Evolutionary conservation across 345 rosid genomes (phyloP), one percentile per base, ranked within the genome.

Genomic region (Hirschfeldia incana): DNA sequence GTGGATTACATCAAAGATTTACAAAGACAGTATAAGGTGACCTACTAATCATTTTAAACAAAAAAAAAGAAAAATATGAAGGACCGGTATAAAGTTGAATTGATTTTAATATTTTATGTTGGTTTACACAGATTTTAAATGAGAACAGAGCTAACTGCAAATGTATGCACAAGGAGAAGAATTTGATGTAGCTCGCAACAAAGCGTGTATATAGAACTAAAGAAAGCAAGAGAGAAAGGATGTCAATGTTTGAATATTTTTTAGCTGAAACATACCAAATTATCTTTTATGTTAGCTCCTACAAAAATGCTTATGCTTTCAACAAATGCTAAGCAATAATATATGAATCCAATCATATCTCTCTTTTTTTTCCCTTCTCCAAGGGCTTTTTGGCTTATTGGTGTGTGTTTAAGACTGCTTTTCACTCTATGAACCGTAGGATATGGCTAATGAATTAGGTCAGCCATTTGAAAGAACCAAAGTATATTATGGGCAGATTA

Each of bases 1-100:
- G 99, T 95, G 39, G 97, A 88, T 37, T 95, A 95, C 91, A 93
- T 95, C 76, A 95, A 95, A 83, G 94, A 93, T 67, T 93, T 95
- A 68, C 99, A 95, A 83, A 86, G 79, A 76, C 93, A 90, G 76
- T 91, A 87, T 81, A 85, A 89, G 97, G 99, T 90, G 82, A 46
- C 26, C 16, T 46, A 42, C 9, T 69, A 8, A 76, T 65, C 64
- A 53, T 29, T 75, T 27, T 74, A 49, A 30, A 27, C 30, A 11
- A 28, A 60, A 60, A 33, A 53, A 26, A 37, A 46, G 42, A 33
- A 51, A 26, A 39, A n/a, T 37, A 0, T 8, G 0, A 2, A 26
- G n/a, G 28, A 16, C 30, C 1, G 1, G 27, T 67, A 8, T 42
- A 69, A 5, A 42, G 2, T 61, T 76, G 49, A 51, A 55, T 55